Evolutionary conservation across 2,329 filamentous ascomycete species (phyloP), one percentile per base, ranked within the genome.

Genomic region (Teratosphaeria destructans): DNA sequence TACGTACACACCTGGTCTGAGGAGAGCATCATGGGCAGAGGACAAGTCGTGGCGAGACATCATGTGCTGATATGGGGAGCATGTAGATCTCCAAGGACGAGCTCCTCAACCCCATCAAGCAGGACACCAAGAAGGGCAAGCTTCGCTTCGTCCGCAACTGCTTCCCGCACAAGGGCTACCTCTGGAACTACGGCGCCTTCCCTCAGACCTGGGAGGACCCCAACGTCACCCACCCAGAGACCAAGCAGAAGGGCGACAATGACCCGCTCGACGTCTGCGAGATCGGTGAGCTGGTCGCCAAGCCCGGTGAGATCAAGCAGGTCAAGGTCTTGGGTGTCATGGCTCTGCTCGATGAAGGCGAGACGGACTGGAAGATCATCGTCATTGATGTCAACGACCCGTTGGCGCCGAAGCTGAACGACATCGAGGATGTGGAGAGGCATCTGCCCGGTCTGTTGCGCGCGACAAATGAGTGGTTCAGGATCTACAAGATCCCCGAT

Each of bases 291-390:
- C 85, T 96, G 62, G 94, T 99, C 72, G 90, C 89, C 77, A 95
- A 95, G 83, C 84, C 87, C 63, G 94, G 94, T 70, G 93, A 99
- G 82, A 82, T 99, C 78, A 99, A 97, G 86, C 94, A 97, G 82
- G 94, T 99, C 85, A 99, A 97, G 88, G 90, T 97, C 65, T 89
- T 99, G 66, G 94, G 94, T 78, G 91, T 97, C 75, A 99, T 99
- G 94, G 94, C 94, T 69, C 86, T 99, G 68, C 89, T 99, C 66
- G 94, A 99, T 72, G 94, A 99, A 85, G 94, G 95, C 78, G 94
- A 99, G 87, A 99, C 94, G 66, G 94, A 99, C 85, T 99, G 94
- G 94, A 99, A 99, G 87, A 90, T 99, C 81, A 97, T 99, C 71
- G 94, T 97, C 78, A 95, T 99, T 74, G 94, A 99, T 76, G 80